These are phyloP conservation scores for Nematocida ironsii DNA, from an alignment of 371 early-diverging fungal species.

Conservation along the genomic window DNA sequence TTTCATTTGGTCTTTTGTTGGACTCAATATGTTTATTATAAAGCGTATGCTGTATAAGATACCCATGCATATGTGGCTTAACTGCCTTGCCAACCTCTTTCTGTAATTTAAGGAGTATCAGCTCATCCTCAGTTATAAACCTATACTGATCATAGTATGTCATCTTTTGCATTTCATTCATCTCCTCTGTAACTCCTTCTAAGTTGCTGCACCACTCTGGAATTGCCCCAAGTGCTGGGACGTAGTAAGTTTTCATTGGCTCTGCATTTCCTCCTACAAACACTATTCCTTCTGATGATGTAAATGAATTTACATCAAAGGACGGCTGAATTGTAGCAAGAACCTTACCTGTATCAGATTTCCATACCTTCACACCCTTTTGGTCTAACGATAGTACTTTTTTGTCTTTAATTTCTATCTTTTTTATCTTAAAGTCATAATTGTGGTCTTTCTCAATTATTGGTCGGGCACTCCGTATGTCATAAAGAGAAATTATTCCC, in stretches of 20 bases:
- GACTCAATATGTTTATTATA: conserved; percentile 3
- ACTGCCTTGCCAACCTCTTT: conserved; percentile 33
- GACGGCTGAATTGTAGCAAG: conserved; percentile 84
- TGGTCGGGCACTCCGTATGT: conserved; percentile 80
- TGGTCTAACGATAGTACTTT: conserved; percentile 81
- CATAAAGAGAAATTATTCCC: conserved; percentile 84
- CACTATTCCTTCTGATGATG: conserved; percentile 80
- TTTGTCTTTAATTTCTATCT: conserved; percentile 77
- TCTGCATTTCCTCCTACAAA: conserved; percentile 87
- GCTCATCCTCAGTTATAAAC: conserved; percentile 41
- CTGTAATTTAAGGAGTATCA: conserved; percentile 4
- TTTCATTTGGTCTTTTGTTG: background rate
- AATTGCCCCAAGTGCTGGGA: conserved; percentile 85
- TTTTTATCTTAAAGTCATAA: conserved; percentile 88
- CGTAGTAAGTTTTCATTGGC: conserved; percentile 84
- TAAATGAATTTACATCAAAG: conserved; percentile 82
- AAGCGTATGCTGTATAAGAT: conserved; percentile 32
- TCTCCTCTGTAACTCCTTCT: conserved; percentile 48
- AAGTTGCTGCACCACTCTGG: conserved; percentile 79
- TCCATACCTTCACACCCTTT: conserved; percentile 86
- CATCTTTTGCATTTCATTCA: conserved; percentile 34
- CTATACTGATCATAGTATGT: conserved; percentile 43
- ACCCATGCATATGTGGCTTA: conserved; percentile 56
- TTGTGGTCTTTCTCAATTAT: conserved; percentile 84
- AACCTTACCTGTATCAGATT: conserved; percentile 73